These are phyloP conservation scores for Maudiozyma serrabonitensis DNA, from an alignment of 805 yeast genomes.

Conservation along the genomic window DNA sequence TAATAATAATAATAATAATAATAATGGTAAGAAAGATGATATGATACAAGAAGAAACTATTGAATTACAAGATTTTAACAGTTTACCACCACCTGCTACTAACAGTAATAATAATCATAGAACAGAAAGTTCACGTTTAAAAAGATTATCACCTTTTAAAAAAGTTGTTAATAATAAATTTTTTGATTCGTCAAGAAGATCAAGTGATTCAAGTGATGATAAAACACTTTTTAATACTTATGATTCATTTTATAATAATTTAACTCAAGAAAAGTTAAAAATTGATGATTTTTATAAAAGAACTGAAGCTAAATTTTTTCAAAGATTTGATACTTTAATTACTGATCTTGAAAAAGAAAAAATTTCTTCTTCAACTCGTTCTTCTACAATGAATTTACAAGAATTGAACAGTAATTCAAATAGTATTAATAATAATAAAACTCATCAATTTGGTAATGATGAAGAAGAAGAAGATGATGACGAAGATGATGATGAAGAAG, in stretches of 20 bases:
- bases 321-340: conserved; percentile 37
- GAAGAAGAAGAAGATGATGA: not conserved
- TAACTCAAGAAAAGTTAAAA: conserved; percentile 41
- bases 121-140: conserved; percentile 2
- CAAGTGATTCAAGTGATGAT: conserved; percentile 18
- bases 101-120: too few species aligned
- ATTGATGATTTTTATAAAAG: conserved; percentile 42
- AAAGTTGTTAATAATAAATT: conserved; percentile 14
- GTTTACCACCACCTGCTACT: not conserved
- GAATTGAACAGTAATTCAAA: not conserved
- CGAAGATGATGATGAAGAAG: conserved; percentile 8
- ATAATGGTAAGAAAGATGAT: not conserved
- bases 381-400: not conserved
- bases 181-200: conserved; percentile 8
- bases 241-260: conserved; percentile 37
- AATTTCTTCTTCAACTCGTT: conserved; percentile 3
- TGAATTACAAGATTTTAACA: conserved; percentile 19
- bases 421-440: not conserved
- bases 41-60: conserved; percentile 11
- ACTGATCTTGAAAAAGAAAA: conserved; percentile 37
- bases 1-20: not conserved
- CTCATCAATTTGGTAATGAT: not conserved
- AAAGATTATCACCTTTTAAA: conserved; percentile 4
- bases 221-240: conserved; percentile 28
- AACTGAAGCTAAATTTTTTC: conserved; percentile 39